A percentile compares a stretch with the other conserved stretches of the same genome.
Conservation (phyloP, 192 early-diverging fungal species). For the Gonapodya sp. region DNA sequence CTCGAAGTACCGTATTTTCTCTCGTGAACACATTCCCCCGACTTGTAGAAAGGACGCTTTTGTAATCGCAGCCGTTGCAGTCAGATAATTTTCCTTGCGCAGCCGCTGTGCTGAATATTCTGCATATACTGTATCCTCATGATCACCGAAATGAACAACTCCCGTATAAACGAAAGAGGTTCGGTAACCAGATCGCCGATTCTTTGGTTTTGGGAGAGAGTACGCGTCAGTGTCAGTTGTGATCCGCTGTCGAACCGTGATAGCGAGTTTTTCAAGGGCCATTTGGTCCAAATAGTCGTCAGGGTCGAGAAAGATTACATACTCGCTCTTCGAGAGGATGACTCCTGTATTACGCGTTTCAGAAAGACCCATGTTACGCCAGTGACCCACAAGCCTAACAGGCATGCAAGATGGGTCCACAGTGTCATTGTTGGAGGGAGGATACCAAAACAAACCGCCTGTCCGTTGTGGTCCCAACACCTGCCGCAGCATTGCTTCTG, state of each 20-base stretch:
- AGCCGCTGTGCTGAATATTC: conserved; percentile 7
- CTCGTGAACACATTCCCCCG: conserved; percentile 27
- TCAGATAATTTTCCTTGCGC: conserved; percentile 17
- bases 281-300: conserved; percentile 14
- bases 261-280: conserved; percentile 10
- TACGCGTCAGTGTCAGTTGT: conserved; percentile 12
- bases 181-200: not conserved
- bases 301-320: conserved; percentile 27
- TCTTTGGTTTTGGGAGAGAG: not conserved
- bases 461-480: not conserved
- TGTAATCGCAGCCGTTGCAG: conserved; percentile 16
- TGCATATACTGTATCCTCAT: not conserved
- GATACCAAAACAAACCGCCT: conserved; percentile 9
- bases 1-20: conserved; percentile 20
- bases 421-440: not conserved
- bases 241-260: conserved; percentile 22
- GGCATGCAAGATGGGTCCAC: conserved; percentile 10
- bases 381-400: conserved; percentile 18
- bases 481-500: not conserved
- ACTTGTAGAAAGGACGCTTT: conserved; percentile 18
- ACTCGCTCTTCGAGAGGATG: conserved; percentile 7
- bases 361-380: conserved; percentile 20
- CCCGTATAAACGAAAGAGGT: conserved; percentile 17
- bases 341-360: conserved; percentile 27
- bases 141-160: conserved; percentile 18